Conservation (phyloP, 371 early-diverging fungal genomes). For the Mucor velutinosus region DNA sequence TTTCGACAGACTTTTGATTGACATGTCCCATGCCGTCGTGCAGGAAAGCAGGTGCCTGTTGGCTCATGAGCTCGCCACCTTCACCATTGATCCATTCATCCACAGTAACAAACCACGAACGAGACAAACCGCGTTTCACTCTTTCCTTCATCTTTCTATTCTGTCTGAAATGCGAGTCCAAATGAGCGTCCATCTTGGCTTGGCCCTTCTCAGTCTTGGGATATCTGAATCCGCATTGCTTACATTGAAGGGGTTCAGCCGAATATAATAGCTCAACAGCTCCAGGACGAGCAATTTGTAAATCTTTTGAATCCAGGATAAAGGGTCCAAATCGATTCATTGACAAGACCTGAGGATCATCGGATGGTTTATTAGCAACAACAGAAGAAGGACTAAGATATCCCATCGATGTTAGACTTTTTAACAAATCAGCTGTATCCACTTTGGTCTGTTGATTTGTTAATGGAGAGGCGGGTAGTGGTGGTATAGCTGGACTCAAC, state of each 20-base stretch:
- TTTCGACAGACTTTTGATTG: slow-evolving; percentile 15
- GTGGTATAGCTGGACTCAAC: neutral
- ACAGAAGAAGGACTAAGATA: slow-evolving; percentile 23
- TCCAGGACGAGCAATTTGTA: slow-evolving; percentile 57
- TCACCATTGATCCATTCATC: slow-evolving; percentile 59
- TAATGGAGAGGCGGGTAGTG: neutral
- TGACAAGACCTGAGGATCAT: neutral
- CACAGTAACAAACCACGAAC: slow-evolving; percentile 86
- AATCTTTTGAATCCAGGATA: slow-evolving; percentile 47
- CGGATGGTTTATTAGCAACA: neutral
- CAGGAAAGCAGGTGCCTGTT: slow-evolving; percentile 52
- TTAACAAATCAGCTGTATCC: slow-evolving; percentile 38
- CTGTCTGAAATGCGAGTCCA: slow-evolving; percentile 94
- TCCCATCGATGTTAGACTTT: slow-evolving; percentile 44
- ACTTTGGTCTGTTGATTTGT: slow-evolving; percentile 3
- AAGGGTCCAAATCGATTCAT: slow-evolving; percentile 25
- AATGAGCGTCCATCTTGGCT: slow-evolving; percentile 77
- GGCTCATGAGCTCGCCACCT: slow-evolving; percentile 49
- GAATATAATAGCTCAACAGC: slow-evolving; percentile 74
- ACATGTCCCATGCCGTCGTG: slow-evolving; percentile 29
- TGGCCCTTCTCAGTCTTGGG: slow-evolving; percentile 69
- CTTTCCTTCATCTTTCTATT: slow-evolving; percentile 82
- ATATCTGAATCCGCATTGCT: slow-evolving; percentile 90
- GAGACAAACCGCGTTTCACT: slow-evolving; percentile 72
- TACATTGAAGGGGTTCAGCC: slow-evolving; percentile 78